A percentile compares a stretch with the other conserved stretches of the same genome.
These are phyloP conservation scores for Astraeus odoratus DNA, from an alignment of 768 basidiomycete genomes.

Conservation along the genomic window DNA sequence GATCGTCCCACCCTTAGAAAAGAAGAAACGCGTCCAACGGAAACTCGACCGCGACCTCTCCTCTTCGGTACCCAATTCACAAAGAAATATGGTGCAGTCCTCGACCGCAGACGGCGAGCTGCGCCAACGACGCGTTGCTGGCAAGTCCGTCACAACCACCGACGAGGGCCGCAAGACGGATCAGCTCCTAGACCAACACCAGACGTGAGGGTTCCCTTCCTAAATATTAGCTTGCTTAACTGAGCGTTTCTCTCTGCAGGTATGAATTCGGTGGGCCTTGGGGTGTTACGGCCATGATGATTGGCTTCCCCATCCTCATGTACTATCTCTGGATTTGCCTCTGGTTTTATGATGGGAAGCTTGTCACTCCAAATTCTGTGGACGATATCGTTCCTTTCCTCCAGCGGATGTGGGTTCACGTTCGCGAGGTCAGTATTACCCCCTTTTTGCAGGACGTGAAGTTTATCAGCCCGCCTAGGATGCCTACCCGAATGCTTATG, in stretches of 20 bases:
- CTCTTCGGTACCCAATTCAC: neutral
- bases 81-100: conserved; percentile 22
- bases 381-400: conserved; percentile 77
- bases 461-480: conserved; percentile 45
- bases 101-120: conserved; percentile 19
- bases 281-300: conserved; percentile 91
- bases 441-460: neutral
- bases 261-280: conserved; percentile 96
- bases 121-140: conserved; percentile 20
- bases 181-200: conserved; percentile 65
- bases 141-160: conserved; percentile 34
- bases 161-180: conserved; percentile 73
- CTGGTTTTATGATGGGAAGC: conserved; percentile 88
- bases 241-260: conserved; percentile 33
- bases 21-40: too few relatives aligned
- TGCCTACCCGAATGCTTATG: conserved; percentile 83
- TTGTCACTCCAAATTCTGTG: conserved; percentile 60
- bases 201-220: conserved; percentile 34
- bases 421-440: conserved; percentile 53
- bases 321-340: conserved; percentile 99
- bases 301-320: conserved; percentile 91
- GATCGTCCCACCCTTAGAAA: too few relatives aligned
- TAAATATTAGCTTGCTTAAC: neutral
- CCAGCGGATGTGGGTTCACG: conserved; percentile 75
- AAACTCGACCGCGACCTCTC: conserved; percentile 13